Base-by-base conservation (phyloP, 345 rosid species). In the Populus euphratica region DNA sequence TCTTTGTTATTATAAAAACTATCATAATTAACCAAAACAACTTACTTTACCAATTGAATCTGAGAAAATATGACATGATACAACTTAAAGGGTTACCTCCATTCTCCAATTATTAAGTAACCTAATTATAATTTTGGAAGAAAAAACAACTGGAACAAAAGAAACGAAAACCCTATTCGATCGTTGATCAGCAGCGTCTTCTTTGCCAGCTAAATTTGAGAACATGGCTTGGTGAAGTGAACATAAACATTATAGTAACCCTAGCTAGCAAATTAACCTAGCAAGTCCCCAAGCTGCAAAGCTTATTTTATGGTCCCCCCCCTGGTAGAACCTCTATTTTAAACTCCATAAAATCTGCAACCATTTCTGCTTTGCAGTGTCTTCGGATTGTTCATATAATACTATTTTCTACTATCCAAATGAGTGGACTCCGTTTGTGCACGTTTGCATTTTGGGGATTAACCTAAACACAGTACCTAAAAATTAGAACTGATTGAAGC, bases 361-460 rank as follows among this genome's bases (percentile, higher is more conserved):
- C 25, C 17, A 2, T 41, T 74, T 62, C 41, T 62, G 23, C 36
- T 41, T 33, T 52, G 47, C 63, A 59, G 6, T 10, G 63, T 10
- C 23, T n/a, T 10, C 3, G 11, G 63, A 59, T 25, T 23, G 14
- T 3, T 23, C n/a, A 18, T 25, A 65, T 65, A 29, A 75, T 66
- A 66, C 8, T 68, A 6, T 68, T 68, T 52, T 23, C 9, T 50
- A 27, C 0, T 12, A 5, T 68, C 27, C 36, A 68, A 54, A 21
- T 69, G n/a, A 69, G 79, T 52, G 79, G 79, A 38, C 73, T 38
- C 69, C 17, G 27, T 68, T 68, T 31, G 29, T 68, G 43, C 79
- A 76, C 79, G 68, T 69, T 7, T 69, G 56, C 79, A 68, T 69
- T 68, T 49, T 69, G 59, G 69, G 20, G 68, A 76, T 69, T 59